phyloP scores from a whole-genome alignment of 768 basidiomycete genomes.

The Crucibulum laeve region DNA sequence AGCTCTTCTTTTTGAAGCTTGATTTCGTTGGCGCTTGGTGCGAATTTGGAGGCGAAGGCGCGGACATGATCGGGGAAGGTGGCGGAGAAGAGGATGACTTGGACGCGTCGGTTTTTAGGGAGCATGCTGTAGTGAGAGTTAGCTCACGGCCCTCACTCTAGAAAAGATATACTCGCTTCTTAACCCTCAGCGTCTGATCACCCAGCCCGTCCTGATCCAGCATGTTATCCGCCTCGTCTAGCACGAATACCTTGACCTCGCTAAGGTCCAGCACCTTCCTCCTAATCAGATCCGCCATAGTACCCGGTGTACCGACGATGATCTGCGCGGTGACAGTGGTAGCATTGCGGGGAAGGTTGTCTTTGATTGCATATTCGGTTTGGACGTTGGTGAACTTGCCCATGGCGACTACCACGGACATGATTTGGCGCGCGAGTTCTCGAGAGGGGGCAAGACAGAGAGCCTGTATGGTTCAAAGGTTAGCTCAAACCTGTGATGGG shows the following conservation, averaged over 20 bases:
- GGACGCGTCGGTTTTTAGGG: slow-evolving; percentile 47
- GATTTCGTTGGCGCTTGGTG: slow-evolving; percentile 94
- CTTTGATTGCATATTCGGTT: slow-evolving; percentile 94
- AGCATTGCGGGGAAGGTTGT: slow-evolving; percentile 64
- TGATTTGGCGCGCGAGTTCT: slow-evolving; percentile 96
- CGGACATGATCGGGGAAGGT: slow-evolving; percentile 96
- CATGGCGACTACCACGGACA: slow-evolving; percentile 91
- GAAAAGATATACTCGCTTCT: slow-evolving; percentile 62
- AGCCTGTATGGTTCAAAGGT: slow-evolving; percentile 46
- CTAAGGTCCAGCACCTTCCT: slow-evolving; percentile 70
- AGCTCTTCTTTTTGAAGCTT: slow-evolving; percentile 92
- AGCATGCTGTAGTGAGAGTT: slow-evolving; percentile 42
- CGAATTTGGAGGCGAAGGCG: slow-evolving; percentile 87
- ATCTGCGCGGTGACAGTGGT: slow-evolving; percentile 80
- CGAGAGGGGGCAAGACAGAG: slow-evolving; percentile 97
- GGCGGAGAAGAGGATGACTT: slow-evolving; percentile 96
- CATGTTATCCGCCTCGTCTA: slow-evolving; percentile 99
- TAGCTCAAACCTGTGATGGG: background rate
- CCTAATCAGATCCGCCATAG: slow-evolving; percentile 83
- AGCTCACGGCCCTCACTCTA: slow-evolving; percentile 1
- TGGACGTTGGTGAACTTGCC: slow-evolving; percentile 92
- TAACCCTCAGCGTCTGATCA: slow-evolving; percentile 89
- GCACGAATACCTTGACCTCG: slow-evolving; percentile 86
- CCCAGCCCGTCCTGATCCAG: slow-evolving; percentile 90
- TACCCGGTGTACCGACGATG: slow-evolving; percentile 95